phyloP scores from a whole-genome alignment of 257 asterid genomes.

The Lavandula angustifolia region DNA sequence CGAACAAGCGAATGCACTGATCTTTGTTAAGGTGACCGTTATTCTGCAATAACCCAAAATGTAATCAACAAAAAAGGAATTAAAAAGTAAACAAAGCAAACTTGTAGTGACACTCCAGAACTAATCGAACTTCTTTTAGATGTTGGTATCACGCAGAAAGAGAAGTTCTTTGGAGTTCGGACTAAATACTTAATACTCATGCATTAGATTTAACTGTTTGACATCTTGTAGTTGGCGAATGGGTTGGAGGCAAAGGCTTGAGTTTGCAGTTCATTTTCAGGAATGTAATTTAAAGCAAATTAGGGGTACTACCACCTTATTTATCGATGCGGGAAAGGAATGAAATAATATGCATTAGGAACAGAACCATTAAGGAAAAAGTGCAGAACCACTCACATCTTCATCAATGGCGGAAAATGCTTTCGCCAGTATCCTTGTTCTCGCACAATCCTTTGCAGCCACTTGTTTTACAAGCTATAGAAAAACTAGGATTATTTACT shows the following conservation, averaged over 20 bases:
- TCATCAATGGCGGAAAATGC: constrained; percentile 76
- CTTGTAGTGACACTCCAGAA: constrained; percentile 12
- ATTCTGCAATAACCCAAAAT: constrained; percentile 48
- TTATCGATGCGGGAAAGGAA: neutral
- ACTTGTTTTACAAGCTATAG: constrained; percentile 91
- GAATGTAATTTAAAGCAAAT: constrained; percentile 14
- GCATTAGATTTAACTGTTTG: constrained; percentile 15
- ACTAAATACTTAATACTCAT: constrained; percentile 2
- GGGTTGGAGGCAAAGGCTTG: neutral
- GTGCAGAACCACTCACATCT: constrained; percentile 50
- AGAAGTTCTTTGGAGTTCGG: constrained; percentile 20
- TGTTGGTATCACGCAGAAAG: neutral
- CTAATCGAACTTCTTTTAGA: constrained; percentile 1
- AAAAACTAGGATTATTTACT: constrained; percentile 28
- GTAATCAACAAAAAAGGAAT: neutral
- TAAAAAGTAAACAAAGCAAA: constrained; percentile 13
- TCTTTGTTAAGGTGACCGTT: constrained; percentile 71
- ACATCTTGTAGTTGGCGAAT: neutral
- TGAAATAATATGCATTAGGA: constrained; percentile 12
- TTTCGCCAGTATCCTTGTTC: constrained; percentile 76
- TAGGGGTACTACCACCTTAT: constrained; percentile 19
- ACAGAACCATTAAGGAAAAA: constrained; percentile 12
- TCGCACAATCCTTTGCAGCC: constrained; percentile 67
- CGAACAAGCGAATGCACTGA: constrained; percentile 81
- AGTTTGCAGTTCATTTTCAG: constrained; percentile 15